These are phyloP conservation scores for Spencermartinsiella europaea DNA, from an alignment of 805 yeast genomes.

Conservation along the genomic window DNA sequence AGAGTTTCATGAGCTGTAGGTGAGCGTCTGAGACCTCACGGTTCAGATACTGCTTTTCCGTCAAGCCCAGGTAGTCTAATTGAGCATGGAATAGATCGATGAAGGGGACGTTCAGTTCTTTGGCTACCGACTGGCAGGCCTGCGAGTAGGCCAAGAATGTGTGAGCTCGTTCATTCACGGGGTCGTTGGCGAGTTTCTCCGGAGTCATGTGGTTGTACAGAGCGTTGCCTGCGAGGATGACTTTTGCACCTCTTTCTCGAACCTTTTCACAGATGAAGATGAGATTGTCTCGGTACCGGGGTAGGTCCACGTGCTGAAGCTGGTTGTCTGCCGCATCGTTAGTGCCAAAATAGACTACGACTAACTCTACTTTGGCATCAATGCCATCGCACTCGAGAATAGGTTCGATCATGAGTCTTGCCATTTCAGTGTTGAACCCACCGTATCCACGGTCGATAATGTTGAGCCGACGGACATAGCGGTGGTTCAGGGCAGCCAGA, in stretches of 20 bases:
- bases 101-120: slow-evolving; percentile 44
- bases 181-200: background rate
- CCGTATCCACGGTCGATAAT: slow-evolving; percentile 67
- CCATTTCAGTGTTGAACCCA: slow-evolving; percentile 72
- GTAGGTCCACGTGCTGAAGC: slow-evolving; percentile 47
- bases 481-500: slow-evolving; percentile 43
- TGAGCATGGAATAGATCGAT: slow-evolving; percentile 43
- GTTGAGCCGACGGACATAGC: slow-evolving; percentile 50
- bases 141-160: slow-evolving; percentile 40
- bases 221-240: slow-evolving; percentile 54
- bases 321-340: slow-evolving; percentile 55
- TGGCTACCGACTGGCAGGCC: slow-evolving; percentile 44
- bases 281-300: slow-evolving; percentile 46
- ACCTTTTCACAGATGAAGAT: slow-evolving; percentile 38
- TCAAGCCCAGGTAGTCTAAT: slow-evolving; percentile 18
- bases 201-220: slow-evolving; percentile 40
- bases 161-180: background rate
- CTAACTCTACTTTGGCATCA: slow-evolving; percentile 35
- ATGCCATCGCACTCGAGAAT: slow-evolving; percentile 44
- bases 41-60: background rate
- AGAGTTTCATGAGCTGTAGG: slow-evolving; percentile 20
- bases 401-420: slow-evolving; percentile 43
- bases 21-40: background rate
- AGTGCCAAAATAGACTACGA: slow-evolving; percentile 63
- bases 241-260: slow-evolving; percentile 39